Base-by-base conservation (phyloP, 2,329 filamentous ascomycete species). In the Colletotrichum scovillei region DNA sequence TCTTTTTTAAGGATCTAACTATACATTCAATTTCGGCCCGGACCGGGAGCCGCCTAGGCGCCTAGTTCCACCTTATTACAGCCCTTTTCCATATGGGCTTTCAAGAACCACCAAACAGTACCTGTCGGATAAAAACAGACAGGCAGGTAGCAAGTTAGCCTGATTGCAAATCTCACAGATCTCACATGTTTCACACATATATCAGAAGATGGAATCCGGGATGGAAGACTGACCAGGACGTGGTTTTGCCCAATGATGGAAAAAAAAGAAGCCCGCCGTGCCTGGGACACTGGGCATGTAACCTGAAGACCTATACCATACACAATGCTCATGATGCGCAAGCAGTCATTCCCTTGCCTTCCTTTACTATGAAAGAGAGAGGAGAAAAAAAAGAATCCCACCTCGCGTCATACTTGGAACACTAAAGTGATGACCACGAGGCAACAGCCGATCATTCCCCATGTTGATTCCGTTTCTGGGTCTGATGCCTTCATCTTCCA, bases 281-380 rank as follows among this genome's bases (percentile, higher is more conserved):
- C 71, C 67, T 73, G 67, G 70, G 67, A 73, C 60, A 65, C 55
- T 28, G 32, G 71, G 65, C 32, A 28, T 52, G 58, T 52, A 71
- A 71, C 60, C 60, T 58, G 30, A 52, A 73, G 62, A 55, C 67
- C 67, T 70, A 57, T 73, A 66, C 62, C 71, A 42, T 66, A 73
- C 58, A 70, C 63, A 53, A 73, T 65, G 71, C 67, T 69, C 60
- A 57, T 65, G 55, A 66, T 73, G 62, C 71, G 67, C 60, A 71
- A 71, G 62, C 67, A 71, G 62, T 73, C 58, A 24, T 65, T 30
- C 57, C 67, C 57, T 35, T 67, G 52, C 42, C 12, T 42, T 53
- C 66, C 53, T 49, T 49, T 49, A 49, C 19, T 4, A 42, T 42
- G 38, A 42, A 42, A 42, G 38, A 42, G 38, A 42, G 38, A 42